These are phyloP conservation scores for Colletotrichum limetticola DNA, from an alignment of 2,329 filamentous ascomycete species.

Conservation along the genomic window DNA sequence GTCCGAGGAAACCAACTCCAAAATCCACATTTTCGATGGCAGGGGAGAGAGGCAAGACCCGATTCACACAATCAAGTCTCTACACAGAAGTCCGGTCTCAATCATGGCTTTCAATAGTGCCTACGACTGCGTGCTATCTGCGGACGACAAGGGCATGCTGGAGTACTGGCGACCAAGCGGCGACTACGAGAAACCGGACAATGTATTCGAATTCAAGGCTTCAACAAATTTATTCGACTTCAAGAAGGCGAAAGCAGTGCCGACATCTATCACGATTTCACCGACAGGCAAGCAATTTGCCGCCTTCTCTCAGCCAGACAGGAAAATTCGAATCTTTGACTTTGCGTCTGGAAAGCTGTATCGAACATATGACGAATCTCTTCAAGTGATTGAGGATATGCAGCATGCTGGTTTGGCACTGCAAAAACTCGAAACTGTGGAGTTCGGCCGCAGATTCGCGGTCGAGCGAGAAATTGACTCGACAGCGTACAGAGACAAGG, in stretches of 20 bases:
- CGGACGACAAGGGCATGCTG: constrained; percentile 90
- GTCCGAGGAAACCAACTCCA: constrained; percentile 77
- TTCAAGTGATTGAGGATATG: constrained; percentile 91
- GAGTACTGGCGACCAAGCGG: constrained; percentile 93
- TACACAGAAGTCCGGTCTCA: constrained; percentile 86
- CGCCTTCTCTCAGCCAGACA: constrained; percentile 90
- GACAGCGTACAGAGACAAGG: constrained; percentile 71
- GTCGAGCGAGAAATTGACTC: constrained; percentile 88
- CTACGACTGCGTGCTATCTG: constrained; percentile 91
- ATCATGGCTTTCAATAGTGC: constrained; percentile 90
- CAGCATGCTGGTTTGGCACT: constrained; percentile 90
- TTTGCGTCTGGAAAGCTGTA: constrained; percentile 90
- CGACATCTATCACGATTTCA: constrained; percentile 84
- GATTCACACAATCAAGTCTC: constrained; percentile 78
- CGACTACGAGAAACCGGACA: constrained; percentile 89
- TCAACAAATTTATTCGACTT: constrained; percentile 96
- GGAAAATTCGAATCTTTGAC: constrained; percentile 93
- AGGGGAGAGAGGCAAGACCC: constrained; percentile 82
- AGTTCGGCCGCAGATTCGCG: constrained; percentile 89
- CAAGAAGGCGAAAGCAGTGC: constrained; percentile 91
- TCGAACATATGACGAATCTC: constrained; percentile 93
- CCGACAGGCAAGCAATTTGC: constrained; percentile 88
- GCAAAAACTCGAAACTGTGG: constrained; percentile 86
- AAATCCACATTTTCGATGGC: constrained; percentile 88
- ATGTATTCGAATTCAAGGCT: constrained; percentile 93